Evolutionary conservation across 345 rosid genomes (phyloP), one percentile per base, ranked within the genome.

Genomic region (Populus alba): DNA sequence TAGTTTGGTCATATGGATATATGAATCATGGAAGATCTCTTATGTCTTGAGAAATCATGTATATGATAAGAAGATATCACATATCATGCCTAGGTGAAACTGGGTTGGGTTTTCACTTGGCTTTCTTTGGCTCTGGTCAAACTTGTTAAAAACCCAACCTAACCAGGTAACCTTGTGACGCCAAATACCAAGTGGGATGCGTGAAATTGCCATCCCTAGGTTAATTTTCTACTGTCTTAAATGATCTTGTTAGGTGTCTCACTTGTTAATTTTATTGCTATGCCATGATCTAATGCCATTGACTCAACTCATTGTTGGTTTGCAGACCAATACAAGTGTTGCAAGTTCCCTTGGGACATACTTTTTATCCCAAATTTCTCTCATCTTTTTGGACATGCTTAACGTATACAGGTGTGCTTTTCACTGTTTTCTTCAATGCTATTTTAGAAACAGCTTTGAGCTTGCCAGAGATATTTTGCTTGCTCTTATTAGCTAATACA

Each of bases 291-390:
- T 31, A 18, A 13, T 75, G 10, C 33, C 35, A 70, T 39, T 53
- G 76, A 43, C 76, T 16, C 13, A 2, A 11, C 62, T 78, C 45
- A 65, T 70, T 87, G 61, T 70, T 81, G 9, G 29, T 78, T 78
- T 91, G 88, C 95, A 97, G 99, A 97, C 98, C 73, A 97, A 97
- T 81, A 97, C 99, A 65, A 97, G 99, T 83, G 99, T 88, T 76
- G 98, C 99, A 83, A 89, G 81, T 81, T 90, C 98, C 38, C 90
- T 94, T 68, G 99, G 99, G 76, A 92, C 99, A 8, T 91, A 86
- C 83, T 94, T 97, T 86, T 80, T 97, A 61, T 37, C 98, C 10
- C 99, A 97, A 83, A 94, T 97, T 69, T 89, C 98, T 77, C 76
- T 89, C 77, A 94, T 94, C 82, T 97, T 97, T 84, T 77, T 97